phyloP scores from a whole-genome alignment of 2,329 filamentous ascomycete genomes.

The Fusarium lyarnte region DNA sequence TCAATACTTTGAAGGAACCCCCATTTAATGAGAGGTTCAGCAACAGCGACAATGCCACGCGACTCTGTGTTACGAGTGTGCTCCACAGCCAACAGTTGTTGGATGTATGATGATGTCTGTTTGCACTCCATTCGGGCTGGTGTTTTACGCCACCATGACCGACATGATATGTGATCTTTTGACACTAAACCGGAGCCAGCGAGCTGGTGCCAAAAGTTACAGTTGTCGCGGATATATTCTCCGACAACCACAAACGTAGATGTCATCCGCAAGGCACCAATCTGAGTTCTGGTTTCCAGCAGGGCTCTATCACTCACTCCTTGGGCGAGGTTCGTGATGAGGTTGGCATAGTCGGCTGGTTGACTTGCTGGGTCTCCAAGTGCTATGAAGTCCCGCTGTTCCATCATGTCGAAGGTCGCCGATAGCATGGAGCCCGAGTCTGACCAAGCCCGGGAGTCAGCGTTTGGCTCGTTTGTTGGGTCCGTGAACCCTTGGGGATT shows the following conservation, averaged over 20 bases:
- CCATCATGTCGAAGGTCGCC: not conserved
- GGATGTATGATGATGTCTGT: not conserved
- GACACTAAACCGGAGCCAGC: not conserved
- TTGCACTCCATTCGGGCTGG: not conserved
- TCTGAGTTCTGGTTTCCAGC: accelerated
- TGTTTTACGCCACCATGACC: not conserved
- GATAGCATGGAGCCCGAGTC: not conserved
- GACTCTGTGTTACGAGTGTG: not conserved
- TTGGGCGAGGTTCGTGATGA: accelerated
- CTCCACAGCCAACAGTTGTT: not conserved
- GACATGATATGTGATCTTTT: not conserved
- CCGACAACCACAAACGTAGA: not conserved
- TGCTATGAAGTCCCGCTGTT: not conserved
- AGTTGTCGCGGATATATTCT: not conserved
- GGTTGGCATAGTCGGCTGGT: accelerated
- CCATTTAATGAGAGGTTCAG: slow-evolving; percentile 3
- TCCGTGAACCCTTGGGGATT: accelerated
- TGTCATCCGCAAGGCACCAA: not conserved
- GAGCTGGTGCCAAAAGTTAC: not conserved
- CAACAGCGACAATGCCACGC: slow-evolving; percentile 13
- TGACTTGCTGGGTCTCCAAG: accelerated
- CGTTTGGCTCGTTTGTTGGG: accelerated
- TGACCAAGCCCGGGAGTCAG: accelerated
- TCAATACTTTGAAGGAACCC: slow-evolving; percentile 15
- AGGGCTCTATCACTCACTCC: not conserved